These are phyloP conservation scores for Diospyros kaki DNA, from an alignment of 148 eudicot species.

Conservation along the genomic window DNA sequence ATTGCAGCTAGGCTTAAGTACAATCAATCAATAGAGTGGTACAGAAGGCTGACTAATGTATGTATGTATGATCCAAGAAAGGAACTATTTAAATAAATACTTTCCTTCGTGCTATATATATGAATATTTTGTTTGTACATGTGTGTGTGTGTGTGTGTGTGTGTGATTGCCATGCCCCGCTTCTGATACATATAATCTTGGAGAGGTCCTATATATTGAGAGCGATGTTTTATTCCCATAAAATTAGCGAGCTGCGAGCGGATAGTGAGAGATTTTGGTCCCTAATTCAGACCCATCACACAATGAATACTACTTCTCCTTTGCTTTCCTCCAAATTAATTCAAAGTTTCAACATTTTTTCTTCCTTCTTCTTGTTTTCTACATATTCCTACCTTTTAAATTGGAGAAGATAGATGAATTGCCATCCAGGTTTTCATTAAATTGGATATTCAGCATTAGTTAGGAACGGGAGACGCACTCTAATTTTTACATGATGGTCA, in stretches of 20 bases:
- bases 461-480: slow-evolving; percentile 9
- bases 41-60: neutral
- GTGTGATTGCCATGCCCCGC: no score
- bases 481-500: slow-evolving; percentile 13
- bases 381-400: neutral
- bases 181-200: neutral
- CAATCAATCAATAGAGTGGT: neutral
- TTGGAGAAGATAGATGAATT: no score
- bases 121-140: no score
- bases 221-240: slow-evolving; percentile 3
- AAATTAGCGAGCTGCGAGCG: neutral
- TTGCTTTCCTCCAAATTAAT: no score
- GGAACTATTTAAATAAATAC: no score
- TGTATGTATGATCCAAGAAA: no score
- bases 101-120: no score
- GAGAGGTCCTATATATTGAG: slow-evolving; percentile 7
- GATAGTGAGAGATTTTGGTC: no score
- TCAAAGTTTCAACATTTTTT: no score
- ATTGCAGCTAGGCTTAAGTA: neutral
- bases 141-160: no score
- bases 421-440: neutral
- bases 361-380: neutral
- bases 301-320: no score
- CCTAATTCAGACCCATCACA: no score
- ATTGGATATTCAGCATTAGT: neutral